Conservation (phyloP, 805 yeast genomes). For the Hanseniaspora vineae region DNA sequence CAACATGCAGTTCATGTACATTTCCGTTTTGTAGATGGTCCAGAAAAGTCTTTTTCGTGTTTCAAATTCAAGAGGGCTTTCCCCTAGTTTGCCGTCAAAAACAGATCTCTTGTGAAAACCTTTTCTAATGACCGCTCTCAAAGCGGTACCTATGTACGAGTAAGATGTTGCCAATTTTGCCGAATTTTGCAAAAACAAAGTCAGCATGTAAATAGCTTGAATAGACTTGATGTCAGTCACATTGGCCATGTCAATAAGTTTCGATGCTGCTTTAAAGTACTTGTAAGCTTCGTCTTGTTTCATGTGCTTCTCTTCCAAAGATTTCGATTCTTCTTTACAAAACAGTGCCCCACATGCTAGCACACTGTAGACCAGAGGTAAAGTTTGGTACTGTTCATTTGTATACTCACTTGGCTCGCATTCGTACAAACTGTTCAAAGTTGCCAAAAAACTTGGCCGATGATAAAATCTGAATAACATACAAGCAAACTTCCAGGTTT, state of each 20-base stretch:
- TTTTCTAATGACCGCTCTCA: conserved; percentile 68
- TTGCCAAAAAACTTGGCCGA: conserved; percentile 65
- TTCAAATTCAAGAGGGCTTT: conserved; percentile 69
- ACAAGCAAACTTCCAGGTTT: conserved; percentile 79
- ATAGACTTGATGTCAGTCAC: conserved; percentile 70
- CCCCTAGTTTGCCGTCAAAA: conserved; percentile 28
- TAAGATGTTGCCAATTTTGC: conserved; percentile 81
- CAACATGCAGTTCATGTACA: conserved; percentile 73
- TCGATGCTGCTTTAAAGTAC: conserved; percentile 71
- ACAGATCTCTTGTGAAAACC: conserved; percentile 68
- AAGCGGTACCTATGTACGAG: conserved; percentile 78
- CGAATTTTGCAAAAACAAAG: conserved; percentile 74
- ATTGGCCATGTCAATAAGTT: conserved; percentile 68
- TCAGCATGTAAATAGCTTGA: conserved; percentile 78
- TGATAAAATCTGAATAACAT: conserved; percentile 78
- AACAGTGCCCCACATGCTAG: conserved; percentile 82
- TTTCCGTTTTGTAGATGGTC: conserved; percentile 84
- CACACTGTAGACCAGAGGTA: conserved; percentile 76
- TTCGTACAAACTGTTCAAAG: conserved; percentile 62
- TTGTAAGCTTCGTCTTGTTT: conserved; percentile 67
- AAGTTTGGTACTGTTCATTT: conserved; percentile 57
- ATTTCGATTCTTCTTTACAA: conserved; percentile 34
- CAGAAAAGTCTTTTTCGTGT: conserved; percentile 76
- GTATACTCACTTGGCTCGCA: conserved; percentile 35
- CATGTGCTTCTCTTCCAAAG: conserved; percentile 12